Evolutionary conservation across 352 stramenopile genomes (phyloP).

Genomic region (Pelagophyceae sp.): DNA sequence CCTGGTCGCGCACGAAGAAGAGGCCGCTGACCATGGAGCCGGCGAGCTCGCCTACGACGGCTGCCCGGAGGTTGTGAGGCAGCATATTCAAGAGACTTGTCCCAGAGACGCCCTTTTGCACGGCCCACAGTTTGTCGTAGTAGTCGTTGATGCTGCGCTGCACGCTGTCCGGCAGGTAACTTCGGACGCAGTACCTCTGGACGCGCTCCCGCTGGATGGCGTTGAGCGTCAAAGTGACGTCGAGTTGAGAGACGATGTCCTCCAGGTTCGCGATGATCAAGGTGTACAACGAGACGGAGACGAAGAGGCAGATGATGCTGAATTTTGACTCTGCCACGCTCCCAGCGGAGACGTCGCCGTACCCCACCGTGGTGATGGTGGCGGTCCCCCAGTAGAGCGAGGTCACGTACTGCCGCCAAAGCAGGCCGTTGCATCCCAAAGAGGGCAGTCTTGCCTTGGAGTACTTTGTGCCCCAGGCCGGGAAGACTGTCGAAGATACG

Average conservation of each 20-base stretch:
- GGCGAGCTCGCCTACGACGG: slow-evolving; percentile 37
- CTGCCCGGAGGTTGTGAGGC: slow-evolving; percentile 32
- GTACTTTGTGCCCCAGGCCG: not conserved
- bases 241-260: slow-evolving; percentile 47
- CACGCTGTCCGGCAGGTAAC: slow-evolving; percentile 35
- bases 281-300: slow-evolving; percentile 44
- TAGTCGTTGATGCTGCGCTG: slow-evolving; percentile 37
- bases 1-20: slow-evolving; percentile 42
- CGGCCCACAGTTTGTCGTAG: slow-evolving; percentile 41
- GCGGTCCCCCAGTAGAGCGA: slow-evolving; percentile 45
- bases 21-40: slow-evolving; percentile 29
- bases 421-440: not conserved
- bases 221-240: slow-evolving; percentile 45
- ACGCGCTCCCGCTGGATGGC: slow-evolving; percentile 42
- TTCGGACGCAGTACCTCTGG: slow-evolving; percentile 33
- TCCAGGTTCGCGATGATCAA: slow-evolving; percentile 45
- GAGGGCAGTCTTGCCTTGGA: not conserved
- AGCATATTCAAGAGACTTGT: slow-evolving; percentile 39
- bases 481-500: not conserved
- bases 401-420: slow-evolving; percentile 36
- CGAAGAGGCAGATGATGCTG: slow-evolving; percentile 39
- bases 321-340: slow-evolving; percentile 41
- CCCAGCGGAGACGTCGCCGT: slow-evolving; percentile 42
- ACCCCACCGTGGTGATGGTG: slow-evolving; percentile 45
- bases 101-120: slow-evolving; percentile 39